These are phyloP conservation scores for Hyphopichia burtonii DNA, from an alignment of 1,139 yeast genomes.

Conservation along the genomic window DNA sequence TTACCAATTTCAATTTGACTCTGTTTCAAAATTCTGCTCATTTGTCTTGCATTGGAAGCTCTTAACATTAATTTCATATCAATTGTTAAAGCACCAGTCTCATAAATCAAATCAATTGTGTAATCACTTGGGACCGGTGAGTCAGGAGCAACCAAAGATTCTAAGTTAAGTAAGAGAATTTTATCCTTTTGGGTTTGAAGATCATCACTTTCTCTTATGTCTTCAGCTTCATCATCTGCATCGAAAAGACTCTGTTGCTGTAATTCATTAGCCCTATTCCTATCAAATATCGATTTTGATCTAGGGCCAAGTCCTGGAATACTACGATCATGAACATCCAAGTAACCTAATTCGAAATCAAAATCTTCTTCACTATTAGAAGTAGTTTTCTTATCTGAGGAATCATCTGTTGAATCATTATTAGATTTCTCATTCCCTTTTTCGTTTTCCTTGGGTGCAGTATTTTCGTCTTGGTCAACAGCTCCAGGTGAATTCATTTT, in stretches of 20 bases:
- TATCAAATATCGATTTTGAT: conserved; percentile 38
- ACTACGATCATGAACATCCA: conserved; percentile 23
- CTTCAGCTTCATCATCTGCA: conserved; percentile 9
- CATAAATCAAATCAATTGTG: conserved; percentile 58
- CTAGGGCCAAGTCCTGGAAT: conserved; percentile 28
- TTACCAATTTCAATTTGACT: conserved; percentile 31
- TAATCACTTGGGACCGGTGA: conserved; percentile 54
- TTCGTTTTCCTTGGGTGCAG: too few species aligned
- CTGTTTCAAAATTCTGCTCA: conserved; percentile 44
- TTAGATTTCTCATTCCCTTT: too few species aligned
- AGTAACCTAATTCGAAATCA: conserved; percentile 27
- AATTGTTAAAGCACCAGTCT: conserved; percentile 56
- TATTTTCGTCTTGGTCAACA: too few species aligned
- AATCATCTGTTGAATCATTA: conserved; percentile 16
- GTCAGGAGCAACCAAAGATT: conserved; percentile 51
- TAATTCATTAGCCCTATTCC: conserved; percentile 17
- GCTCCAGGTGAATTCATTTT: conserved; percentile 1
- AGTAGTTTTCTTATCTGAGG: conserved; percentile 16
- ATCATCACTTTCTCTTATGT: conserved; percentile 14
- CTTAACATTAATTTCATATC: conserved; percentile 66
- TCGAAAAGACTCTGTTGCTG: conserved; percentile 1
- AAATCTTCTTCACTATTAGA: conserved; percentile 22
- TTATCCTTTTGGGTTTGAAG: conserved; percentile 13
- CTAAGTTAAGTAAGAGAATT: conserved; percentile 38
- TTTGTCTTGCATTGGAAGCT: conserved; percentile 58